Percentiles rank a stretch among this genome's conserved stretches.
These are phyloP conservation scores for Pouteria glomerata DNA, from an alignment of 148 eudicot genomes.

Conservation along the genomic window DNA sequence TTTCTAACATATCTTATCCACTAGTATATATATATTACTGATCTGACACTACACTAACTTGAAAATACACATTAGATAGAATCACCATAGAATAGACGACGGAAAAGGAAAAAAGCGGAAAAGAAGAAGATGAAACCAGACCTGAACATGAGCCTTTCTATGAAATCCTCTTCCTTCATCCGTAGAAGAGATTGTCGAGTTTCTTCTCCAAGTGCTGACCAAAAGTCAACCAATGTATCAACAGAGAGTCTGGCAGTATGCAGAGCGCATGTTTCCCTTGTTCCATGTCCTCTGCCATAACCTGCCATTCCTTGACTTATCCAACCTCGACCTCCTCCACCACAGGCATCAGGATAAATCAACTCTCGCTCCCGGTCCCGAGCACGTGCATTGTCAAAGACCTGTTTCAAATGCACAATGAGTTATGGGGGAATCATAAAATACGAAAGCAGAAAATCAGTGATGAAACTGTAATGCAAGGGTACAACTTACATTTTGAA, in stretches of 20 bases:
- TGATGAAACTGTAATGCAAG: neutral
- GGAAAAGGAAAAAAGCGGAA: neutral
- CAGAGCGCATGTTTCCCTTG: constrained; percentile 88
- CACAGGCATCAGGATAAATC: constrained; percentile 97
- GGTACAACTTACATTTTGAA: too few relatives aligned
- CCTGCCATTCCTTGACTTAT: constrained; percentile 80
- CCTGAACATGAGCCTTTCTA: constrained; percentile 92
- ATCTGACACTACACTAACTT: neutral
- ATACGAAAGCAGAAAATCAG: neutral
- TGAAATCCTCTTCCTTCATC: constrained; percentile 96
- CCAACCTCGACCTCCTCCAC: constrained; percentile 97
- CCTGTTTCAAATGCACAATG: constrained; percentile 39
- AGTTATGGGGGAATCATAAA: neutral
- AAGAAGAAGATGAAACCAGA: constrained; percentile 19
- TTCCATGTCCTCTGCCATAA: constrained; percentile 90
- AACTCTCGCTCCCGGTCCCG: constrained; percentile 90
- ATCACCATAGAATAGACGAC: neutral
- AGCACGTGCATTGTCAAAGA: constrained; percentile 84
- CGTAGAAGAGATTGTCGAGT: constrained; percentile 70
- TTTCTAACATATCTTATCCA: too few relatives aligned
- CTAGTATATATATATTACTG: neutral
- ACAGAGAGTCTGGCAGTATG: constrained; percentile 93
- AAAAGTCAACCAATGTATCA: constrained; percentile 88
- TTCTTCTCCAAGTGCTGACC: constrained; percentile 96
- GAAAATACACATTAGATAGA: too few relatives aligned